A percentile compares a stretch with the other conserved stretches of the same genome.
Conservation (phyloP, 805 yeast genomes). For the Candida ovalis region DNA sequence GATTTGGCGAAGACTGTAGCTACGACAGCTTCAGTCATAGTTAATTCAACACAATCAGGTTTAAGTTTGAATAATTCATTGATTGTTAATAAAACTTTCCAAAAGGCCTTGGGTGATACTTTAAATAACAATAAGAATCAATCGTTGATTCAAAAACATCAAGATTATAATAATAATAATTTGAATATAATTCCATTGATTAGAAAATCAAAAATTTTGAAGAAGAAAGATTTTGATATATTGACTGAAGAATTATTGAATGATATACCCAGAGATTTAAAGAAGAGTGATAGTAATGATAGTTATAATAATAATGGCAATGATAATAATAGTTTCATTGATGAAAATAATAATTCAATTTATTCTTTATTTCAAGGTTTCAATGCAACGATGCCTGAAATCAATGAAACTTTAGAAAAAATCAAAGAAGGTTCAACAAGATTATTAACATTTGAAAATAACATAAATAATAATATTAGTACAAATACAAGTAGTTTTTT, state of each 20-base stretch:
- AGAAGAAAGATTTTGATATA: constrained; percentile 44
- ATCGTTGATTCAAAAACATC: constrained; percentile 21
- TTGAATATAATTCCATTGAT: constrained; percentile 8
- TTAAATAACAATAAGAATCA: constrained; percentile 29
- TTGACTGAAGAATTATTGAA: constrained; percentile 60
- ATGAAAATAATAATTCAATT: constrained; percentile 4
- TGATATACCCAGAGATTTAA: constrained; percentile 42
- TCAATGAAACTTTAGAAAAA: constrained; percentile 39
- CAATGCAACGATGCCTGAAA: constrained; percentile 51
- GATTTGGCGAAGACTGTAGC: constrained; percentile 46
- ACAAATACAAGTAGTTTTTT: constrained; percentile 16
- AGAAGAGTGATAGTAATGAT: constrained; percentile 7
- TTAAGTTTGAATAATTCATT: constrained; percentile 16
- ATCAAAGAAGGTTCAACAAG: constrained; percentile 21
- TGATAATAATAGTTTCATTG: constrained; percentile 9
- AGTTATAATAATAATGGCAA: constrained; percentile 2
- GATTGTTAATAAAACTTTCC: constrained; percentile 32
- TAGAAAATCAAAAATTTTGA: constrained; percentile 11
- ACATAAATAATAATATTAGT: constrained; percentile 2
- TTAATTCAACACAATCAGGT: constrained; percentile 26
- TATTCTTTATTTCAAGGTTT: constrained; percentile 70
- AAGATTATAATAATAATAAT: constrained; percentile 10
- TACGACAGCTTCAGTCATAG: constrained; percentile 52
- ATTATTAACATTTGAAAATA: constrained; percentile 14
- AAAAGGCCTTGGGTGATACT: constrained; percentile 44